These are phyloP conservation scores for Rubroboletus satanas DNA, from an alignment of 768 basidiomycete species.

Conservation along the genomic window DNA sequence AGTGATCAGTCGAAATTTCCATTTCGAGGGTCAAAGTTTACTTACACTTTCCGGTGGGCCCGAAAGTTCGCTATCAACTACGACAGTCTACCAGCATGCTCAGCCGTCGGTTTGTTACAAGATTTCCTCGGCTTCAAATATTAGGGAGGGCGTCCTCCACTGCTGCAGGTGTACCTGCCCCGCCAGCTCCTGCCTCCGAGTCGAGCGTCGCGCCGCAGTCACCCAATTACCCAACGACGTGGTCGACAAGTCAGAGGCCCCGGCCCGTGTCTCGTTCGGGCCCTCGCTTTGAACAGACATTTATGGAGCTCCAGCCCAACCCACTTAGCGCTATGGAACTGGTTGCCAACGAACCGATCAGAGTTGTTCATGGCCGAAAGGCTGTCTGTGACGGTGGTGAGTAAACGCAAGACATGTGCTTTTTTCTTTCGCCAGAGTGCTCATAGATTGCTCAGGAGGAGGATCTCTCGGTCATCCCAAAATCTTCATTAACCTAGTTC, in stretches of 20 bases:
- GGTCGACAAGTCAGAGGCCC: slow-evolving; percentile 79
- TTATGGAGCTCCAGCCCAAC: slow-evolving; percentile 81
- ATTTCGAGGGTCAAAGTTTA: slow-evolving; percentile 6
- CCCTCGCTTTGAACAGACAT: slow-evolving; percentile 91
- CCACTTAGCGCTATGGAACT: slow-evolving; percentile 91
- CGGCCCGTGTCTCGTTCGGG: slow-evolving; percentile 57
- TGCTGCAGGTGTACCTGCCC: slow-evolving; percentile 7
- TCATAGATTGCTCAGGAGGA: slow-evolving; percentile 55
- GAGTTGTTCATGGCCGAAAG: slow-evolving; percentile 75
- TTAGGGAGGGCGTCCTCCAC: slow-evolving; percentile 27
- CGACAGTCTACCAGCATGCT: slow-evolving; percentile 22
- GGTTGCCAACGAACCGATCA: slow-evolving; percentile 80
- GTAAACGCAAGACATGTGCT: slow-evolving; percentile 28
- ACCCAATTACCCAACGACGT: slow-evolving; percentile 77
- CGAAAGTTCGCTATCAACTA: slow-evolving; percentile 6
- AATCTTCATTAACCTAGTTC: slow-evolving; percentile 91
- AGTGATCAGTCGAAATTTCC: slow-evolving; percentile 6
- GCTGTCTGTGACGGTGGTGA: slow-evolving; percentile 94
- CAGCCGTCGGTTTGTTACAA: slow-evolving; percentile 23
- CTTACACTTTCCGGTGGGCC: neutral
- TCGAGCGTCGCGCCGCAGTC: slow-evolving; percentile 57
- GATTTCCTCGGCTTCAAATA: slow-evolving; percentile 12
- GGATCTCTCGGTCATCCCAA: slow-evolving; percentile 96
- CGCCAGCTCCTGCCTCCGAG: slow-evolving; percentile 14
- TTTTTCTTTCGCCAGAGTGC: slow-evolving; percentile 4